Base-by-base conservation (phyloP, 2,329 filamentous ascomycete genomes). In the Trichothecium sympodiale region DNA sequence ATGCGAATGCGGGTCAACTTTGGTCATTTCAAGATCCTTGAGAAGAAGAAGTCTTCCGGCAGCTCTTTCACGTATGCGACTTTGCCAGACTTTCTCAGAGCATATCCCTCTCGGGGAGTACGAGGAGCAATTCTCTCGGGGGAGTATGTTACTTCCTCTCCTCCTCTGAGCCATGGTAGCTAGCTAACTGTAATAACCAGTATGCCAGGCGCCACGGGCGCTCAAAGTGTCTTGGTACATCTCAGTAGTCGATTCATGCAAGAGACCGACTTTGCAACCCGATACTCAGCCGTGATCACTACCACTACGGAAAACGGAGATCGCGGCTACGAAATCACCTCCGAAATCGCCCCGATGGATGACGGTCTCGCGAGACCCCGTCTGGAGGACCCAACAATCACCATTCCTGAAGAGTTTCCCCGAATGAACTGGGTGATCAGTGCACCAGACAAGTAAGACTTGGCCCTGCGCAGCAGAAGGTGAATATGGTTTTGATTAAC, bases 381-480 rank as follows among this genome's bases (percentile, higher is more conserved):
- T 23, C 34, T 56, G n/a, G 41, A 45, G 8, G 49, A 46, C 32
- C 35, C 43, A 18, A 45, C 41, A 15, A 38, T 52, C 6, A 41
- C 31, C 5, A 46, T 35, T 17, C 38, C 39, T 17, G 52, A 51
- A 33, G 30, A 31, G 7, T 45, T 41, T 38, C 38, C 43, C 4
- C 47, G 45, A 12, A 35, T 59, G 17, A 50, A 54, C 37, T 58
- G 58, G 54, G 52, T 46, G 4, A 34, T 57, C 17, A 47, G 47
- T 17, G 52, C 56, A 5, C 58, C 58, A 12, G 58, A 60, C 25
- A 57, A 53, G 57, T 57, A 40, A 38, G 47, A 17, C 16, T 13
- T 8, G n/a, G n/a, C n/a, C n/a, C n/a, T n/a, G n/a, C n/a, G n/a
- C n/a, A n/a, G n/a, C n/a, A n/a, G n/a, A n/a, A n/a, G n/a, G n/a